Evolutionary conservation across 768 basidiomycete species (phyloP).

Genomic region (Podaxis pistillaris): DNA sequence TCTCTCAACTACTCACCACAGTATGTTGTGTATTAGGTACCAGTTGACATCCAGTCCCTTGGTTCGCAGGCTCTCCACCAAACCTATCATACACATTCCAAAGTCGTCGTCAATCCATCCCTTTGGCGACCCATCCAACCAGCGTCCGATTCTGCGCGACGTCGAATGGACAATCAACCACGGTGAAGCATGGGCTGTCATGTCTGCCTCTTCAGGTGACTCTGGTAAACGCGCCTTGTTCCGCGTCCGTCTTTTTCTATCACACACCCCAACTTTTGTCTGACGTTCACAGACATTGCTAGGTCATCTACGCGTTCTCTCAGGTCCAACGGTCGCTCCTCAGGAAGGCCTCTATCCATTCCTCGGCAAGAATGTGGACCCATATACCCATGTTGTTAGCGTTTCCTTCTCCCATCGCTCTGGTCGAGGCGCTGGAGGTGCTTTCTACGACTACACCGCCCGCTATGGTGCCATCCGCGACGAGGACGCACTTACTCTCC

Average conservation of each 20-base stretch:
- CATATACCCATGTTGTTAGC: conserved; percentile 47
- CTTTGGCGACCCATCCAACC: conserved; percentile 49
- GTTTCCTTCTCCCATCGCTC: conserved; percentile 71
- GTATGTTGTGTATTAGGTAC: neutral
- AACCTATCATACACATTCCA: conserved; percentile 39
- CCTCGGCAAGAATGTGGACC: conserved; percentile 38
- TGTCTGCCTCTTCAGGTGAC: conserved; percentile 52
- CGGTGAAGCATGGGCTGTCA: conserved; percentile 73
- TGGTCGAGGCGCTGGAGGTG: conserved; percentile 50
- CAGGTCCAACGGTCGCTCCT: conserved; percentile 44
- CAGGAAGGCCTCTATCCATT: conserved; percentile 80
- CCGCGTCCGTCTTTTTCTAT: conserved; percentile 44
- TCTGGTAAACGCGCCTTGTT: conserved; percentile 57
- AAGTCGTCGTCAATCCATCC: conserved; percentile 49
- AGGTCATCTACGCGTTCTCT: conserved; percentile 69
- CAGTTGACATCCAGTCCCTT: neutral
- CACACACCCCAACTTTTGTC: neutral
- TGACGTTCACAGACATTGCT: conserved; percentile 50
- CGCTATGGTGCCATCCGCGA: conserved; percentile 88
- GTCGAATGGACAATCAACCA: conserved; percentile 60
- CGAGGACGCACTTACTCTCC: conserved; percentile 75
- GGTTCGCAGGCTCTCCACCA: conserved; percentile 2
- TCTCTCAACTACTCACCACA: neutral
- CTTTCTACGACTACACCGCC: conserved; percentile 91
- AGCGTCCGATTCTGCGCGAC: conserved; percentile 47